Conservation (phyloP, 148 eudicot genomes). For the Amaranthus palmeri region DNA sequence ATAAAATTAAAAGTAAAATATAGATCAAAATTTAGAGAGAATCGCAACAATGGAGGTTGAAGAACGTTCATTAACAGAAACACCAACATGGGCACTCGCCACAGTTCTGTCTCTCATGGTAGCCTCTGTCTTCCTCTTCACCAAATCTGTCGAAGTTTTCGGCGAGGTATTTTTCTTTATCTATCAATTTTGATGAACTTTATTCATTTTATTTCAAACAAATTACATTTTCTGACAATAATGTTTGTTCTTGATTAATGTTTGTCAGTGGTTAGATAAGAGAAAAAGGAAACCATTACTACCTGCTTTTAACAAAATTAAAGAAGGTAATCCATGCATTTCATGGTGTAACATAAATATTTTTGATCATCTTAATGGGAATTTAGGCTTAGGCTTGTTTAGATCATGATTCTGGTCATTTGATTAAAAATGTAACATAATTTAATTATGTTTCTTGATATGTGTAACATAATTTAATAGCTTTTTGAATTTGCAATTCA, state of each 20-base stretch:
- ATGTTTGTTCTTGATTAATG: neutral
- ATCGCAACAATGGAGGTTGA: constrained; percentile 19
- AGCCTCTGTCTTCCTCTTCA: constrained; percentile 40
- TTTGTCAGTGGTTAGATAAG: constrained; percentile 59
- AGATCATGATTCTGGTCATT: too few species aligned
- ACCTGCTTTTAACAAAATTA: constrained; percentile 68
- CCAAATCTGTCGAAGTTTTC: constrained; percentile 36
- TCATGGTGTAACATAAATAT: too few species aligned
- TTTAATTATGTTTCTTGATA: too few species aligned
- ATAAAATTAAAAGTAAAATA: neutral
- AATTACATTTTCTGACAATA: too few species aligned
- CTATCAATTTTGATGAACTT: neutral
- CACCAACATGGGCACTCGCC: constrained; percentile 85
- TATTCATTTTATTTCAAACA: neutral
- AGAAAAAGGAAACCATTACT: constrained; percentile 61
- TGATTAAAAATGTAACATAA: too few species aligned
- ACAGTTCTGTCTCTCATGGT: constrained; percentile 56
- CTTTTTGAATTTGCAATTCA: too few species aligned
- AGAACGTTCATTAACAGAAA: constrained; percentile 50
- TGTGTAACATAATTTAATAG: too few species aligned
- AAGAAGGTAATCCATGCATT: constrained; percentile 44
- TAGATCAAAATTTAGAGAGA: neutral
- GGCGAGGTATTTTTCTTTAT: constrained; percentile 37
- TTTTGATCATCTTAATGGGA: too few species aligned
- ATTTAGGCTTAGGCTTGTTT: too few species aligned